These are phyloP conservation scores for Punctularia strigosozonata DNA, from an alignment of 768 basidiomycete species.

Conservation along the genomic window DNA sequence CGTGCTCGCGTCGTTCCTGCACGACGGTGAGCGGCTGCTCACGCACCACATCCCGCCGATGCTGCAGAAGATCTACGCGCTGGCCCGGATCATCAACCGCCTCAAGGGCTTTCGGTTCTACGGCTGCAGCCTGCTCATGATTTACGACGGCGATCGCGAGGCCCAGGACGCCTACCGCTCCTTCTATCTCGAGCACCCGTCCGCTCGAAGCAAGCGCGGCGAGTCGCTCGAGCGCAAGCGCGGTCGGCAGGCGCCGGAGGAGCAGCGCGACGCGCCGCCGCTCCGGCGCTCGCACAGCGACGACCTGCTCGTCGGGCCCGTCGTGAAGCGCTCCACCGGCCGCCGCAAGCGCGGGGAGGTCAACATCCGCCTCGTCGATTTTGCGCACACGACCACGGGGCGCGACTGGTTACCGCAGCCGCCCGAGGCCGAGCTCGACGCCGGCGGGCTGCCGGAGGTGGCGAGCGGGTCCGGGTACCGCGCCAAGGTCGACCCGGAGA, in stretches of 20 bases:
- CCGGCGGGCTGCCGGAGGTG: slow-evolving; percentile 28
- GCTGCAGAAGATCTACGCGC: slow-evolving; percentile 85
- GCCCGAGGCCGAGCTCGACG: slow-evolving; percentile 29
- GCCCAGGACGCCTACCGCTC: slow-evolving; percentile 66
- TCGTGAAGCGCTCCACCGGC: slow-evolving; percentile 49
- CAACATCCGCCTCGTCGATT: slow-evolving; percentile 94
- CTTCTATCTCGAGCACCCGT: slow-evolving; percentile 52
- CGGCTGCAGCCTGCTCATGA: slow-evolving; percentile 90
- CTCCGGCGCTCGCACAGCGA: slow-evolving; percentile 74
- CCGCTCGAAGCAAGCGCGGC: slow-evolving; percentile 57
- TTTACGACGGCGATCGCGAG: slow-evolving; percentile 93
- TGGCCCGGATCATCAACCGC: slow-evolving; percentile 81
- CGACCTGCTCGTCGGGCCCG: slow-evolving; percentile 59
- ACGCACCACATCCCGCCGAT: slow-evolving; percentile 88
- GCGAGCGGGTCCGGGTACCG: slow-evolving; percentile 64
- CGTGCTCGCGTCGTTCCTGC: slow-evolving; percentile 73
- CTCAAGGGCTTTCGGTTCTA: slow-evolving; percentile 97
- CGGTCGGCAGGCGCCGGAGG: slow-evolving; percentile 26
- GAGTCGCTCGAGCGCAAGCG: slow-evolving; percentile 59
- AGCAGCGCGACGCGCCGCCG: slow-evolving; percentile 27
- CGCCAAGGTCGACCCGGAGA: slow-evolving; percentile 70
- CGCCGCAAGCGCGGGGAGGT: slow-evolving; percentile 81
- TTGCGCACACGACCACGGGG: slow-evolving; percentile 96
- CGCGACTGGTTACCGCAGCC: slow-evolving; percentile 74
- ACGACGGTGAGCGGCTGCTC: slow-evolving; percentile 73